Evolutionary conservation across 345 rosid genomes (phyloP).

Genomic region (Luvunga scandens): DNA sequence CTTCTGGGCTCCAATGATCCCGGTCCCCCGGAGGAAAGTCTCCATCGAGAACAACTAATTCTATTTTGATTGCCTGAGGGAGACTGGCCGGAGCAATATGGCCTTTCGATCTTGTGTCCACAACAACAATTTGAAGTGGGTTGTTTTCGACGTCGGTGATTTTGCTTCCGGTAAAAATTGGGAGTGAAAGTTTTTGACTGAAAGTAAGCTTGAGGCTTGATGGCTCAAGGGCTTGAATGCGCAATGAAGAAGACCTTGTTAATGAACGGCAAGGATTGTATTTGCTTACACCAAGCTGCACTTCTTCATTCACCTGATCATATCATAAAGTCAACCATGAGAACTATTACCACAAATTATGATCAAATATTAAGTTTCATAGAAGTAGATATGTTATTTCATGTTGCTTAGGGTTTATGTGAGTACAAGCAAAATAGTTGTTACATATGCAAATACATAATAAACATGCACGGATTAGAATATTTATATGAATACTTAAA

Average conservation of each 20-base stretch:
- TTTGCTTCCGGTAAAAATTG: slow-evolving; percentile 72
- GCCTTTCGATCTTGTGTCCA: slow-evolving; percentile 26
- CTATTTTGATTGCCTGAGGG: slow-evolving; percentile 56
- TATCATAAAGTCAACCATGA: not conserved
- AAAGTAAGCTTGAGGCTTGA: slow-evolving; percentile 41
- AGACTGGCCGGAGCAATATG: slow-evolving; percentile 22
- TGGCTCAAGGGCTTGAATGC: slow-evolving; percentile 41
- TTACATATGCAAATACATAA: not conserved
- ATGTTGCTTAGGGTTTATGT: not conserved
- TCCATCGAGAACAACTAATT: slow-evolving; percentile 75
- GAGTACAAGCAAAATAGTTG: not conserved
- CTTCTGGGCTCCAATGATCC: slow-evolving; percentile 58
- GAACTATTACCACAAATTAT: not conserved
- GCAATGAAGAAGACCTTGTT: slow-evolving; percentile 44
- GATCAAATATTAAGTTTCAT: no score
- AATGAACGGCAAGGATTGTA: slow-evolving; percentile 22
- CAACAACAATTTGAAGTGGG: slow-evolving; percentile 54
- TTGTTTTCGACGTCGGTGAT: slow-evolving; percentile 40
- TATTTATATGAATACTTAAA: not conserved
- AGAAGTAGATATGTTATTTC: not conserved
- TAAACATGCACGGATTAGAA: not conserved
- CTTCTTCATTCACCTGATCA: slow-evolving; percentile 73
- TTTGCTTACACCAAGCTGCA: slow-evolving; percentile 49
- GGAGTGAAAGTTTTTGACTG: slow-evolving; percentile 28
- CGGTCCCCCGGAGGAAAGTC: slow-evolving; percentile 52